Conservation (phyloP, 805 yeast species). For the Candida germanica region DNA sequence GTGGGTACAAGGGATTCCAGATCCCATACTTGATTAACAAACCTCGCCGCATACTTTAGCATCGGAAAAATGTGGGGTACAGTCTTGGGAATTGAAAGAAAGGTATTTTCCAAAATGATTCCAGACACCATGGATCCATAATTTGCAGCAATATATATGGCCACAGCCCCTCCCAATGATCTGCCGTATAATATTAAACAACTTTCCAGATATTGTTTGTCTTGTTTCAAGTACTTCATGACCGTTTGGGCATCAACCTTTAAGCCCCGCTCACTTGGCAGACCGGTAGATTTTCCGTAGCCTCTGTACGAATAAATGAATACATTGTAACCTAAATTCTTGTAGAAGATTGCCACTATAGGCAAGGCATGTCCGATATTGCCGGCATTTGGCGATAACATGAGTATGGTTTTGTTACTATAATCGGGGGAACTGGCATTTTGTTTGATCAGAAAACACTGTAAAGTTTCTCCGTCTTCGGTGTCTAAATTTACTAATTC, state of each 20-base stretch:
- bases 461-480: slow-evolving; percentile 64
- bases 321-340: slow-evolving; percentile 66
- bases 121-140: slow-evolving; percentile 54
- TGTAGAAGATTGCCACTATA: slow-evolving; percentile 65
- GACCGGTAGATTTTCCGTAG: slow-evolving; percentile 78
- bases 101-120: slow-evolving; percentile 82
- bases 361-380: slow-evolving; percentile 91
- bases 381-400: slow-evolving; percentile 92
- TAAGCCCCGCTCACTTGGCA: slow-evolving; percentile 72
- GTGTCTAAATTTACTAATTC: slow-evolving; percentile 62
- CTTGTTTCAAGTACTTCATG: slow-evolving; percentile 53
- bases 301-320: slow-evolving; percentile 88
- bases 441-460: slow-evolving; percentile 60
- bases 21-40: slow-evolving; percentile 84
- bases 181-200: slow-evolving; percentile 76
- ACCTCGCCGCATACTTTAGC: slow-evolving; percentile 48
- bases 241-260: slow-evolving; percentile 79
- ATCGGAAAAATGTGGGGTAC: slow-evolving; percentile 74
- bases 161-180: slow-evolving; percentile 93
- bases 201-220: slow-evolving; percentile 50
- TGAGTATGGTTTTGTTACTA: slow-evolving; percentile 64
- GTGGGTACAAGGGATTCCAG: slow-evolving; percentile 57
- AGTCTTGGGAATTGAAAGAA: slow-evolving; percentile 66
- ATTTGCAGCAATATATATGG: slow-evolving; percentile 71
- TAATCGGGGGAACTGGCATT: slow-evolving; percentile 37